Evolutionary conservation across 192 early-diverging fungal species (phyloP), one percentile per base, ranked within the genome.

Genomic region (Podila horticola): DNA sequence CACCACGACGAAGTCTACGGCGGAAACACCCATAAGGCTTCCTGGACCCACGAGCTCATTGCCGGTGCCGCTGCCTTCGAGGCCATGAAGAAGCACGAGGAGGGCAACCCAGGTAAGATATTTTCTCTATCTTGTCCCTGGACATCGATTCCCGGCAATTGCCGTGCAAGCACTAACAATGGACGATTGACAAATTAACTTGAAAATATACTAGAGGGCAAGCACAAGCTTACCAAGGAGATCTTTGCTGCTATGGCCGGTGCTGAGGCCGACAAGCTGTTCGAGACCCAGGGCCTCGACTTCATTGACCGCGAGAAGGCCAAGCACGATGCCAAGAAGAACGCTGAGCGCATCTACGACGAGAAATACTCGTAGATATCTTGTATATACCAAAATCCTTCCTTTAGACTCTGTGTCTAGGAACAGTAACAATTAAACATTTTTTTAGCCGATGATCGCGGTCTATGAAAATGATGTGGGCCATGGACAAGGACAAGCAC

Each of bases 231-330:
- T 20, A 75, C 70, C 48, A 79, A 79, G 64, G 62, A 79, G 24
- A 45, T 83, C 45, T 36, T 84, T 17, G 83, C 83, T 38, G 83
- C 65, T 60, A n/a, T 84, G 10, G 76, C 72, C 50, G 83, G 68
- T 64, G 83, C 77, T 58, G 34, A 63, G 48, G 66, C 67, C 24
- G 77, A 82, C 51, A 48, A 67, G 11, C 62, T 84, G 36, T 49
- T 75, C 41, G 77, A 84, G 59, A 72, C 83, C 55, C 82, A 84
- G 73, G 77, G 83, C 29, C 50, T 84, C 48, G 66, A 84, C 69
- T 81, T 70, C 67, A 50, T 84, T 68, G 83, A 84, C 55, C 61
- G 59, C 22, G 64, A 72, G 22, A 84, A 84, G 77, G 76, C 76
- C 52, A 82, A 82, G 69, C 63, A 72, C 24, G 52, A 70, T n/a